Base-by-base conservation (phyloP, 345 rosid species). In the Mercurialis annua region DNA sequence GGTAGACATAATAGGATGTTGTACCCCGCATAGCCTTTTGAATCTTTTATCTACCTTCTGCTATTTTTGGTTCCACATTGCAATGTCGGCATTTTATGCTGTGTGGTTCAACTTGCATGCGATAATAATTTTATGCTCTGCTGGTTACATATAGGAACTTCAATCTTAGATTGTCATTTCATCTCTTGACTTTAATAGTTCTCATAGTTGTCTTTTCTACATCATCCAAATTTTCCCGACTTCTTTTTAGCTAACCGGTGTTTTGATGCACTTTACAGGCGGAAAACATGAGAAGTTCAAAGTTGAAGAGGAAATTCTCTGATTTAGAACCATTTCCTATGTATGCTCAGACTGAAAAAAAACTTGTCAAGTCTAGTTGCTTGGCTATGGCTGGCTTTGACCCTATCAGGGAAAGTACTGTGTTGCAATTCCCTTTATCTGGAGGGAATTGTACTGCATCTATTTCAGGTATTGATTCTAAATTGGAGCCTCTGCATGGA, bases 401-500 rank as follows among this genome's bases (percentile, higher is more conserved):
- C 65, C 74, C 62, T 76, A 62, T 61, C 46, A 69, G 76, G 66
- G n/a, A 80, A 75, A 67, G 58, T 72, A 29, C 43, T 51, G 66
- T n/a, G n/a, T n/a, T n/a, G n/a, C n/a, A n/a, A n/a, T 71, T 59
- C 42, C 60, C 80, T 55, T 49, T 65, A 68, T 65, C 67, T 49
- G 68, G 84, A 74, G 83, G 61, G 55, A 78, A 76, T 66, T 72
- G 72, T 84, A 36, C 71, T 75, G 90, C 78, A 77, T 73, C 82
- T 71, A 71, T 75, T 64, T 82, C 97, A 86, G 96, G 92, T 93
- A 82, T 80, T 85, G 78, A 81, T 87, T 86, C 88, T 90, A 76
- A 84, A 74, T 80, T 76, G 85, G 84, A 84, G 84, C 72, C 88
- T 89, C 90, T 83, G 59, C 82, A 66, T 69, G 91, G 89, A 77